Evolutionary conservation across 768 basidiomycete species (phyloP), one percentile per base, ranked within the genome.

Genomic region (Agaricus sinodeliciosus): DNA sequence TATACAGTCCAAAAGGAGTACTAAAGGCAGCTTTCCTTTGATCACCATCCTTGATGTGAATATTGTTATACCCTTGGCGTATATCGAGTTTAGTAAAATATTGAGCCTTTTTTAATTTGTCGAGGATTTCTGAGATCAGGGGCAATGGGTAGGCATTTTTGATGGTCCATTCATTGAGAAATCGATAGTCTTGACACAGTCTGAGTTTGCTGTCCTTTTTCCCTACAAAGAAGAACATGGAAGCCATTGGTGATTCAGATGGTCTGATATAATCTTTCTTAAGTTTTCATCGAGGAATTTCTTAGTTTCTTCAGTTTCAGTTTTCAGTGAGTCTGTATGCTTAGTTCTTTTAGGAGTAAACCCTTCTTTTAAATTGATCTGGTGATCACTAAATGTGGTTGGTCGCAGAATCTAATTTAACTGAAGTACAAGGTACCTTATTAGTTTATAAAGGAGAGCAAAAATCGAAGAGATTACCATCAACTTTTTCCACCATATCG

Each of bases 21-120:
- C 70, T 67, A 56, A 78, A 77, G 0, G 68, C 66, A 0, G 69
- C 67, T 7, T 76, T 77, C 65, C 67, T 69, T 60, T 74, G 60
- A 44, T 76, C 66, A 4, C 72, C 72, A 45, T 69, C 56, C 9
- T 63, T 65, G 43, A 78, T 61, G 8, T 49, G 36, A 4, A 67
- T 36, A 18, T 68, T 65, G 57, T 73, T 65, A 57, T 67, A 76
- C 0, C 66, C 70, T 22, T 59, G 58, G 25, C 60, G 57, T 3
- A 37, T 49, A 45, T 51, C 56, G 9, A 51, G 26, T 16, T 57
- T 51, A 1, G 68, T 69, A 58, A 70, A 75, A 36, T 63, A 59
- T 19, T 60, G 59, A 2, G 61, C 59, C 2, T 53, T 58, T n/a
- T 51, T 31, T 68, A n/a, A n/a, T n/a, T n/a, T n/a, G n/a, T n/a